Conservation (phyloP, 495 filamentous ascomycete species). For the Podospora didyma region DNA sequence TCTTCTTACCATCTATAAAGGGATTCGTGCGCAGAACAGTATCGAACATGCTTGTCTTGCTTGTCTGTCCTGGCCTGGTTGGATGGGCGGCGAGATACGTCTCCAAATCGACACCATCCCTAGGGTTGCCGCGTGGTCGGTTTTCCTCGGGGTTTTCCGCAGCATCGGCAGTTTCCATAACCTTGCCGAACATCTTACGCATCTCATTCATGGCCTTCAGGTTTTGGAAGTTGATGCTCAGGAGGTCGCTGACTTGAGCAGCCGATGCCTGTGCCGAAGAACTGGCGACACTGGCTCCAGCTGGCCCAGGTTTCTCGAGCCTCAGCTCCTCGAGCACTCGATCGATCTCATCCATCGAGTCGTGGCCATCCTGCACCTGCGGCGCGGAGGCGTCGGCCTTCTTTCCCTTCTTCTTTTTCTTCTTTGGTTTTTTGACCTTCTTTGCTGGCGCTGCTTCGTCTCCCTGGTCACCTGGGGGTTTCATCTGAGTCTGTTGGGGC, state of each 20-base stretch:
- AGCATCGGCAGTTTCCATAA: conserved; percentile 59
- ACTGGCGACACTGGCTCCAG: not conserved
- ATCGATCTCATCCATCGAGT: conserved; percentile 76
- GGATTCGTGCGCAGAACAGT: conserved; percentile 69
- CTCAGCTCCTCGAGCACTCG: conserved; percentile 64
- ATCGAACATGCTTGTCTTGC: conserved; percentile 47
- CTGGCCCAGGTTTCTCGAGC: conserved; percentile 21
- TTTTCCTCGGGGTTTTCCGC: conserved; percentile 47
- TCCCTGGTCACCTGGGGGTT: conserved; percentile 29
- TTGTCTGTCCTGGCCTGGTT: conserved; percentile 31
- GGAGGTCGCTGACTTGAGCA: conserved; percentile 48
- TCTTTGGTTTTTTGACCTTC: conserved; percentile 57
- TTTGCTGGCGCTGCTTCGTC: conserved; percentile 42
- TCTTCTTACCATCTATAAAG: conserved; percentile 85
- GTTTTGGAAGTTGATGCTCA: conserved; percentile 71
- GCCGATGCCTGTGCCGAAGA: conserved; percentile 5
- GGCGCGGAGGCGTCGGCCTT: conserved; percentile 21
- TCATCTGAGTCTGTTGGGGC: conserved; percentile 11
- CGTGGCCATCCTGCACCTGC: conserved; percentile 18
- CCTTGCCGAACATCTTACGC: conserved; percentile 84
- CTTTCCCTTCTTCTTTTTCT: conserved; percentile 54
- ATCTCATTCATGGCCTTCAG: conserved; percentile 91
- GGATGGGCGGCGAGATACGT: conserved; percentile 61
- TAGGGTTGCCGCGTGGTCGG: conserved; percentile 43
- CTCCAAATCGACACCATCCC: conserved; percentile 60